Percentiles rank a stretch among this genome's conserved stretches.
phyloP scores from a whole-genome alignment of 2,329 filamentous ascomycete species.

The Mycosphaerella sp. region DNA sequence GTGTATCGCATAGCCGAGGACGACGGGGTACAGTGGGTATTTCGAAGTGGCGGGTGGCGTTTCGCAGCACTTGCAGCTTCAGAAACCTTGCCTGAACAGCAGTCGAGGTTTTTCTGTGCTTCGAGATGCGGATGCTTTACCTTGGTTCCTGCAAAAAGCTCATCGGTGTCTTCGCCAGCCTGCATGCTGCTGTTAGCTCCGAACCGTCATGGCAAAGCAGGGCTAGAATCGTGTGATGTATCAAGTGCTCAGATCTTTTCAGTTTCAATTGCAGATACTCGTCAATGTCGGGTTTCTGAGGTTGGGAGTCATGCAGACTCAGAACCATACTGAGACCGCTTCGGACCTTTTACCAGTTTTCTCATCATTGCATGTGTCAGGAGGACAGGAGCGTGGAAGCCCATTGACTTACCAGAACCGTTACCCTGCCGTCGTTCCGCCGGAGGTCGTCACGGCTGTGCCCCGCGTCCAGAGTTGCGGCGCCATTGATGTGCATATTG shows the following conservation, averaged over 20 bases:
- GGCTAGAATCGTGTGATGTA: neutral
- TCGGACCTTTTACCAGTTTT: slow-evolving; percentile 61
- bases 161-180: slow-evolving; percentile 1
- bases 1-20: neutral
- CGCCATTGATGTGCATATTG: neutral
- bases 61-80: neutral
- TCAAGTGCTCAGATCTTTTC: slow-evolving; percentile 64
- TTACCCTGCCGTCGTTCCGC: neutral
- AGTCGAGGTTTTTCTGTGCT: neutral
- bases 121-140: neutral
- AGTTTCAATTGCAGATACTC: slow-evolving; percentile 45
- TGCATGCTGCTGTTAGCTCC: neutral
- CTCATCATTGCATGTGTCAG: slow-evolving; percentile 45
- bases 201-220: neutral
- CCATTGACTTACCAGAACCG: too few species aligned
- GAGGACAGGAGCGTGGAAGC: neutral
- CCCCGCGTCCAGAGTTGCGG: neutral
- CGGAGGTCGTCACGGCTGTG: neutral
- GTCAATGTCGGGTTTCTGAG: slow-evolving; percentile 23
- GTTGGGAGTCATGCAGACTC: slow-evolving; percentile 23
- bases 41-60: neutral
- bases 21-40: neutral
- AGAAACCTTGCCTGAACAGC: neutral
- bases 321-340: slow-evolving; percentile 42
- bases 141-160: neutral